Evolutionary conservation across 768 basidiomycete species (phyloP).

Genomic region (Paxillus involutus): DNA sequence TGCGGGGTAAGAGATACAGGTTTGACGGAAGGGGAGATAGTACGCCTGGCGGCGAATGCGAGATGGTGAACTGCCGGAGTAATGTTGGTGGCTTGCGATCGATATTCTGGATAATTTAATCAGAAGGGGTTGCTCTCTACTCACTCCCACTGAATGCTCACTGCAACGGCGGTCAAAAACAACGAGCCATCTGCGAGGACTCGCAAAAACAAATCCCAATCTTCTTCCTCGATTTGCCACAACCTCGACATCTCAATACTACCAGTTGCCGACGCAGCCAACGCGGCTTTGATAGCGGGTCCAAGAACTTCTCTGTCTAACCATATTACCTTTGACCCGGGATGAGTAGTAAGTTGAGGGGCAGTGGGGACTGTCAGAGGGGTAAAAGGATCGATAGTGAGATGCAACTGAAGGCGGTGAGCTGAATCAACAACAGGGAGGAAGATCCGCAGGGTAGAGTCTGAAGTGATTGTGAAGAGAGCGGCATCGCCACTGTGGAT

Average conservation of each 20-base stretch:
- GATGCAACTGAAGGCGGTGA: conserved; percentile 80
- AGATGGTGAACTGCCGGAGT: conserved; percentile 70
- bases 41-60: conserved; percentile 55
- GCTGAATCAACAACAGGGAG: conserved; percentile 87
- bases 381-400: conserved; percentile 70
- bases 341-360: conserved; percentile 23
- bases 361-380: conserved; percentile 46
- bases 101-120: conserved; percentile 60
- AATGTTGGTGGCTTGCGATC: conserved; percentile 87
- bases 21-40: conserved; percentile 49
- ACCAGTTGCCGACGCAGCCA: conserved; percentile 32
- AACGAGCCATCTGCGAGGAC: conserved; percentile 73
- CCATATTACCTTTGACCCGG: conserved; percentile 60
- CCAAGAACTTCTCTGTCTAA: conserved; percentile 64
- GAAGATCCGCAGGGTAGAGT: conserved; percentile 82
- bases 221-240: conserved; percentile 65
- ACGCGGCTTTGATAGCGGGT: conserved; percentile 42
- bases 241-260: conserved; percentile 38
- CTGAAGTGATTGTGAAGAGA: conserved; percentile 81
- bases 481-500: conserved; percentile 65
- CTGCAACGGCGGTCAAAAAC: conserved; percentile 69
- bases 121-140: not conserved
- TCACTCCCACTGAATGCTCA: conserved; percentile 35
- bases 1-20: conserved; percentile 53
- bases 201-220: conserved; percentile 79